Conservation (phyloP, 768 basidiomycete species). For the Boletus insuetus region DNA sequence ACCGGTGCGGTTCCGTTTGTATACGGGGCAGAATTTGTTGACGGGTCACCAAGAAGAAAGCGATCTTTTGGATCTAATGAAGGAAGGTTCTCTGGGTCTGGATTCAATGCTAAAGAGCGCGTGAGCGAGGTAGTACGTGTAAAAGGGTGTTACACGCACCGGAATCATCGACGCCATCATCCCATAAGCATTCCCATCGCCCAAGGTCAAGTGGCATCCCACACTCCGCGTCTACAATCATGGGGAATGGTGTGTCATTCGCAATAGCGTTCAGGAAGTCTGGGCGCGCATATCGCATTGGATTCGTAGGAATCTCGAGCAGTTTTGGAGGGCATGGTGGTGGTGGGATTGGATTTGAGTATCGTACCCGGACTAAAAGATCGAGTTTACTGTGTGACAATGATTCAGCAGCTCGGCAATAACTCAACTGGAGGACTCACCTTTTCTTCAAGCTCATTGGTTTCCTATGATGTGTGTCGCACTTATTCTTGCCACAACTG, state of each 20-base stretch:
- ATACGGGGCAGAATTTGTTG: slow-evolving; percentile 43
- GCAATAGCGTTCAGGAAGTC: slow-evolving; percentile 82
- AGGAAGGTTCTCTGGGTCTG: slow-evolving; percentile 56
- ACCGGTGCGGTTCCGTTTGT: slow-evolving; percentile 36
- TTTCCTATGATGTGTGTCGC: neutral
- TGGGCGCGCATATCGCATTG: slow-evolving; percentile 81
- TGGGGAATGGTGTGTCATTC: slow-evolving; percentile 80
- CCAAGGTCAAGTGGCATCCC: slow-evolving; percentile 95
- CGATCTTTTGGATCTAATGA: slow-evolving; percentile 72
- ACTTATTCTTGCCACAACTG: neutral
- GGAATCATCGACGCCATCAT: slow-evolving; percentile 69
- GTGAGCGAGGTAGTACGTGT: neutral
- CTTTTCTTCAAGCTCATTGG: slow-evolving; percentile 59
- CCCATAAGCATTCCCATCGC: slow-evolving; percentile 80
- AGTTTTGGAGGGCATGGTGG: slow-evolving; percentile 98
- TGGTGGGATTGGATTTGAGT: slow-evolving; percentile 89
- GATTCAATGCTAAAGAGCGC: slow-evolving; percentile 52
- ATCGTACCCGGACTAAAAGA: slow-evolving; percentile 89
- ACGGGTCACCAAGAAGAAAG: slow-evolving; percentile 68
- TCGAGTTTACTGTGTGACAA: slow-evolving; percentile 67
- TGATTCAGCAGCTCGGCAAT: neutral
- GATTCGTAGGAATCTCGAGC: slow-evolving; percentile 87
- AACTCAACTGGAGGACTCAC: slow-evolving; percentile 23
- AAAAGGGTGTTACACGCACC: slow-evolving; percentile 39
- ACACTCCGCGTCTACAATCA: slow-evolving; percentile 95